Evolutionary conservation across 768 basidiomycete species (phyloP), one percentile per base, ranked within the genome.

Genomic region (Glaciozyma antarctica): DNA sequence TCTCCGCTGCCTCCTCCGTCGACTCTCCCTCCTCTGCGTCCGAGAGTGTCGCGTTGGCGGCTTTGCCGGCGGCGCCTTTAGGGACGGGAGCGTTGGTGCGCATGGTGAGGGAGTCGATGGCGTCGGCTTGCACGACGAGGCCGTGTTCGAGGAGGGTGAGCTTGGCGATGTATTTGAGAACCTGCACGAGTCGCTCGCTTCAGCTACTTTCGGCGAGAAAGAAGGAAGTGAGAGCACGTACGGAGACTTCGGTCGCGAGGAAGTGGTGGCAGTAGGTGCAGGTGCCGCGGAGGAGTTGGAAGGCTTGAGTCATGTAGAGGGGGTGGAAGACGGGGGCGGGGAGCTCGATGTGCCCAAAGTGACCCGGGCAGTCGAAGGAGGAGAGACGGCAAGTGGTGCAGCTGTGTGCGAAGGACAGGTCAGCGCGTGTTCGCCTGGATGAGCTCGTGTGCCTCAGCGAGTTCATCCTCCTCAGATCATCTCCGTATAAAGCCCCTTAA

Each of bases 271-370:
- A 99, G 78, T 88, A 98, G 76, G 94, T 78, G 79, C 95, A 99
- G 19, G 85, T 85, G 45, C 86, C 87, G 63, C 93, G 85, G 26
- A 99, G 79, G 54, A 98, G 79, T 69, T 86, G 87, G 75, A 86
- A 93, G 81, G 88, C 86, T 73, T 93, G 89, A 41, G 82, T 80
- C 85, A 98, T 90, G 78, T 98, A 99, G 47, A 99, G 79, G 0
- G 95, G 95, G 74, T 99, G 94, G 75, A 88, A 98, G 3, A 98
- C 90, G 19, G 95, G 93, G 22, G 88, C 83, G 24, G 94, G 92
- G 9, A 99, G 83, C 67, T 97, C 91, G 66, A 99, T 94, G 77
- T 98, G 95, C 26, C 95, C 95, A 78, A 88, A 99, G 77, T 99
- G 95, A 22, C 95, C 95, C 2, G 95, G 93, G 77, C 95, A 99